A percentile compares a stretch with the other conserved stretches of the same genome.
phyloP scores from a whole-genome alignment of 768 basidiomycete species.

The Termitomyces sp. region DNA sequence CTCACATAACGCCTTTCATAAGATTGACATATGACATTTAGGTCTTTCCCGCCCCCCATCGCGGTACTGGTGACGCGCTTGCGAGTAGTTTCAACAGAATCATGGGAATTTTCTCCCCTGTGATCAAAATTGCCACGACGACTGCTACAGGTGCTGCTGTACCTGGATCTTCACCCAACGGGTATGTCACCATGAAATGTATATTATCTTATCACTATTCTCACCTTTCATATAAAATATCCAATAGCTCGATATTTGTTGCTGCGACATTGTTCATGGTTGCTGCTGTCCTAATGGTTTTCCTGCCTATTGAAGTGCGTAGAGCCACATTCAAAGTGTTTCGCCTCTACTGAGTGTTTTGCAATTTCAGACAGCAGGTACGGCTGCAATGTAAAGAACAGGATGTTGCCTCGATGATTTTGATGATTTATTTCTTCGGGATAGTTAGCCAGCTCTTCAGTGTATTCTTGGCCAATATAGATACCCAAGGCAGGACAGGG shows the following conservation, averaged over 20 bases:
- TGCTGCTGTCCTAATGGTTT: slow-evolving; percentile 30
- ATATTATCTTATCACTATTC: background rate
- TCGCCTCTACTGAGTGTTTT: background rate
- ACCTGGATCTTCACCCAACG: slow-evolving; percentile 23
- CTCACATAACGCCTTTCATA: background rate
- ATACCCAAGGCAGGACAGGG: too few relatives aligned
- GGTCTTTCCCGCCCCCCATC: slow-evolving; percentile 50
- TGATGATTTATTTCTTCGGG: too few relatives aligned
- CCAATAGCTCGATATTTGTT: slow-evolving; percentile 39
- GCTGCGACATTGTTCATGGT: slow-evolving; percentile 41
- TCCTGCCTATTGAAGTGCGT: slow-evolving; percentile 26
- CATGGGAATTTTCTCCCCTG: slow-evolving; percentile 40
- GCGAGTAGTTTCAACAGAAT: slow-evolving; percentile 43
- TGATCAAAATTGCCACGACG: slow-evolving; percentile 39
- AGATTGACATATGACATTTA: background rate
- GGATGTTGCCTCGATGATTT: background rate
- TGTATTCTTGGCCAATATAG: too few relatives aligned
- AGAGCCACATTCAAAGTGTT: background rate
- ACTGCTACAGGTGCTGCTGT: slow-evolving; percentile 1
- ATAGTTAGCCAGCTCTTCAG: too few relatives aligned
- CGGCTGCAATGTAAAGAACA: slow-evolving; percentile 1
- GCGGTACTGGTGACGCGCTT: slow-evolving; percentile 50
- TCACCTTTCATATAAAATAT: background rate
- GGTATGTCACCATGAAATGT: slow-evolving; percentile 30
- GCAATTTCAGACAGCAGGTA: slow-evolving; percentile 3